phyloP scores from a whole-genome alignment of 805 yeast species.

The Dipodascopsis uninucleata region DNA sequence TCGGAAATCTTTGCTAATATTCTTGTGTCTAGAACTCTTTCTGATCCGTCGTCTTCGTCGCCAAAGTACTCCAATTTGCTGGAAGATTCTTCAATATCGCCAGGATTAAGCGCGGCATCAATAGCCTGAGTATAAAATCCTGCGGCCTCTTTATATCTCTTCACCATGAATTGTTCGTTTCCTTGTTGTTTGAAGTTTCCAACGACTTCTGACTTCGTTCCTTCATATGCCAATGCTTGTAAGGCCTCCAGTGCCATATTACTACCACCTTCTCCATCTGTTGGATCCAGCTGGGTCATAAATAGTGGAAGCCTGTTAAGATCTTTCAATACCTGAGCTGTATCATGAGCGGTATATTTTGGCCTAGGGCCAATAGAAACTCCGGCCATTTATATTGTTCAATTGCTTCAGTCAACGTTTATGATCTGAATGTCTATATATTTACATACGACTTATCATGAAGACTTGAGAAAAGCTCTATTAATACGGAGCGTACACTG shows the following conservation, averaged over 20 bases:
- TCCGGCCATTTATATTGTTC: too few relatives aligned
- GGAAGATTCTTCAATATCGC: neutral
- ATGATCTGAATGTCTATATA: too few relatives aligned
- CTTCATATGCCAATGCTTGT: conserved; percentile 88
- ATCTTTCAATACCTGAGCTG: conserved; percentile 73
- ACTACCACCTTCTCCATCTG: conserved; percentile 73
- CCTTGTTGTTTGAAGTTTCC: conserved; percentile 89
- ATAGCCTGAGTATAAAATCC: conserved; percentile 77
- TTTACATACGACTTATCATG: too few relatives aligned
- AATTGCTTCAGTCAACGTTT: too few relatives aligned
- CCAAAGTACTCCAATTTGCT: neutral
- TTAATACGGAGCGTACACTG: too few relatives aligned
- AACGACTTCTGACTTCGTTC: conserved; percentile 91
- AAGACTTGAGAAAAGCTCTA: too few relatives aligned
- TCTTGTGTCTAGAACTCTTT: conserved; percentile 16
- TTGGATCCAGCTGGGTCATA: conserved; percentile 81
- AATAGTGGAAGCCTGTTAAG: conserved; percentile 85
- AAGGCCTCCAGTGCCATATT: conserved; percentile 73
- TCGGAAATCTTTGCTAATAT: too few relatives aligned
- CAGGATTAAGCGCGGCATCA: conserved; percentile 44
- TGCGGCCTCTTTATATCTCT: conserved; percentile 71
- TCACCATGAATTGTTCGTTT: conserved; percentile 73
- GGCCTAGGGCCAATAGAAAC: conserved; percentile 14
- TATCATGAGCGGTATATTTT: conserved; percentile 40
- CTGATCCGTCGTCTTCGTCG: conserved; percentile 2